phyloP scores from a whole-genome alignment of 2,329 filamentous ascomycete species.

The Colletotrichum musicola region DNA sequence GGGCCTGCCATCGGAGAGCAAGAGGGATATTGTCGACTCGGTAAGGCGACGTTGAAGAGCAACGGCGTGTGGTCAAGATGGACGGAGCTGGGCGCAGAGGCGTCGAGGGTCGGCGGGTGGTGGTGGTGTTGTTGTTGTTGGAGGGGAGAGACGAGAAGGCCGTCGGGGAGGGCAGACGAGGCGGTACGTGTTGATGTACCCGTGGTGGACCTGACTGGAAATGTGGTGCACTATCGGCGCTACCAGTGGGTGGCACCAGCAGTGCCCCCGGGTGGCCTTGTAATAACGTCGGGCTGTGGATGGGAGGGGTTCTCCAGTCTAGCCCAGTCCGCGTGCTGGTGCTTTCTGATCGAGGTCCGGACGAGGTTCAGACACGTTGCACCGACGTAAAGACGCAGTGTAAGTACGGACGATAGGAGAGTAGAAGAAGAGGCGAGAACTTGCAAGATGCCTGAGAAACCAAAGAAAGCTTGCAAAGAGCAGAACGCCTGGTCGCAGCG shows the following conservation, averaged over 20 bases:
- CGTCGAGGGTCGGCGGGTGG: constrained; percentile 14
- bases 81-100: constrained; percentile 4
- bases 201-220: constrained; percentile 1
- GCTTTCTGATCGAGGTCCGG: background rate
- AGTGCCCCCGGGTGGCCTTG: constrained; percentile 3
- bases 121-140: background rate
- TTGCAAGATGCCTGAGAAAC: no score
- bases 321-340: no score
- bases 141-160: constrained; percentile 11
- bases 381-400: background rate
- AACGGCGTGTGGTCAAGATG: background rate
- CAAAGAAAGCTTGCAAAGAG: no score
- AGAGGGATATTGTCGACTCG: constrained; percentile 4
- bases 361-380: constrained; percentile 4
- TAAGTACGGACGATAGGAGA: no score
- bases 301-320: constrained; percentile 3
- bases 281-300: background rate
- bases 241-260: constrained; percentile 7
- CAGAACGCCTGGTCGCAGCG: no score
- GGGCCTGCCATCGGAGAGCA: constrained; percentile 64
- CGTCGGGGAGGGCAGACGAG: background rate
- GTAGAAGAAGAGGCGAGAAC: no score
- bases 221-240: constrained; percentile 6
- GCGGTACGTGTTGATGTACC: constrained; percentile 18
- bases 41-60: background rate